A percentile compares a stretch with the other conserved stretches of the same genome.
phyloP scores from a whole-genome alignment of 345 rosid species.

The Eucalyptus albens region DNA sequence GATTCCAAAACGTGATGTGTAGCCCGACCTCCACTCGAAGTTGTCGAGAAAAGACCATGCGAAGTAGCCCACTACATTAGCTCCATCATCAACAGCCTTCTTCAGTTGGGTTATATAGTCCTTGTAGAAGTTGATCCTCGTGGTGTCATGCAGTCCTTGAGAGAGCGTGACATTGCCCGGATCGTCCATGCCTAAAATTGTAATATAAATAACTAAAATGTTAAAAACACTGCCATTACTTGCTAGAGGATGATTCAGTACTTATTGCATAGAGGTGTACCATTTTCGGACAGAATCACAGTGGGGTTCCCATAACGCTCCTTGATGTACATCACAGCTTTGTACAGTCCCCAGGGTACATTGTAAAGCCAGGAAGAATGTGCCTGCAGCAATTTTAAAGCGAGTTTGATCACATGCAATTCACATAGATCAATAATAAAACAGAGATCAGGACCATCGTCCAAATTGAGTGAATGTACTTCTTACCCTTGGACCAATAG shows the following conservation, averaged over 20 bases:
- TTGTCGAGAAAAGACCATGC: constrained; percentile 97
- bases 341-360: constrained; percentile 97
- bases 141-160: constrained; percentile 64
- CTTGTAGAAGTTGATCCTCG: constrained; percentile 63
- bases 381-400: constrained; percentile 34
- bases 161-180: constrained; percentile 65
- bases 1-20: constrained; percentile 92
- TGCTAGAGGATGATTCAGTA: neutral
- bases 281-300: constrained; percentile 77
- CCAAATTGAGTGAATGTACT: neutral
- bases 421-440: neutral
- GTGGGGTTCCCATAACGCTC: constrained; percentile 86
- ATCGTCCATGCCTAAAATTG: constrained; percentile 72
- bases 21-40: constrained; percentile 89
- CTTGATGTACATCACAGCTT: constrained; percentile 75
- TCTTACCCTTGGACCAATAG: constrained; percentile 69
- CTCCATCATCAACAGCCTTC: constrained; percentile 80
- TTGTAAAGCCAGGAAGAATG: constrained; percentile 79
- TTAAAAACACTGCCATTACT: neutral
- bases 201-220: neutral
- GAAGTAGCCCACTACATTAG: constrained; percentile 75
- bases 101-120: constrained; percentile 65
- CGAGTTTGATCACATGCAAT: neutral
- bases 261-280: constrained; percentile 12
- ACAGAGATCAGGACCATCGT: neutral